Percentiles rank a stretch among this genome's conserved stretches.
phyloP scores from a whole-genome alignment of 2,329 filamentous ascomycete species.

The Sodiomyces alkalinus region DNA sequence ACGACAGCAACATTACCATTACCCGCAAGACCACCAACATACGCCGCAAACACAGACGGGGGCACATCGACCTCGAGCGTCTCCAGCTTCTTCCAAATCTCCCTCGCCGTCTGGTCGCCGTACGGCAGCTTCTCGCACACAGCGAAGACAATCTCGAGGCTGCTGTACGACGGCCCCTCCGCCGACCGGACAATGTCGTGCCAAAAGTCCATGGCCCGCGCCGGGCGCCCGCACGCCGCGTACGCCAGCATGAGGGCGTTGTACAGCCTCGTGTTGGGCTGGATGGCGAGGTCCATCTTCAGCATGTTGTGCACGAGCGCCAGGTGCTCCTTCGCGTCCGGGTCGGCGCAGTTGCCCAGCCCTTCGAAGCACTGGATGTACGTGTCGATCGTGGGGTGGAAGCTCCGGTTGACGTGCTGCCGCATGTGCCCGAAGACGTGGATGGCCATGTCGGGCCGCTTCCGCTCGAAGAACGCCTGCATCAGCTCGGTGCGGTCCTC shows the following conservation, averaged over 20 bases:
- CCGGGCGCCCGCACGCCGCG: slow-evolving; percentile 48
- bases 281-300: slow-evolving; percentile 75
- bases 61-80: slow-evolving; percentile 69
- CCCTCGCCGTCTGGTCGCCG: slow-evolving; percentile 43
- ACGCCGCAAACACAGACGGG: slow-evolving; percentile 56
- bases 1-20: slow-evolving; percentile 57
- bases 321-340: slow-evolving; percentile 39
- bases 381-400: slow-evolving; percentile 54
- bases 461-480: slow-evolving; percentile 64
- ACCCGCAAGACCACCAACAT: slow-evolving; percentile 60
- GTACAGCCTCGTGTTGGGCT: slow-evolving; percentile 58
- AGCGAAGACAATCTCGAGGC: slow-evolving; percentile 66
- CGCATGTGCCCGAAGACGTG: slow-evolving; percentile 91
- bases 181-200: slow-evolving; percentile 62
- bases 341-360: slow-evolving; percentile 38
- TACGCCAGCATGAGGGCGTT: slow-evolving; percentile 86
- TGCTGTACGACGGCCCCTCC: slow-evolving; percentile 78
- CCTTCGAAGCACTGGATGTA: slow-evolving; percentile 71
- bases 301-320: slow-evolving; percentile 80
- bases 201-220: slow-evolving; percentile 66
- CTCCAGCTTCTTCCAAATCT: slow-evolving; percentile 57
- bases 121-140: slow-evolving; percentile 51
- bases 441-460: slow-evolving; percentile 69
- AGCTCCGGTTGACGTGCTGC: slow-evolving; percentile 46
- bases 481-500: slow-evolving; percentile 57